Evolutionary conservation across 2,329 filamentous ascomycete species (phyloP).

Genomic region (Paecilomyces sp.): DNA sequence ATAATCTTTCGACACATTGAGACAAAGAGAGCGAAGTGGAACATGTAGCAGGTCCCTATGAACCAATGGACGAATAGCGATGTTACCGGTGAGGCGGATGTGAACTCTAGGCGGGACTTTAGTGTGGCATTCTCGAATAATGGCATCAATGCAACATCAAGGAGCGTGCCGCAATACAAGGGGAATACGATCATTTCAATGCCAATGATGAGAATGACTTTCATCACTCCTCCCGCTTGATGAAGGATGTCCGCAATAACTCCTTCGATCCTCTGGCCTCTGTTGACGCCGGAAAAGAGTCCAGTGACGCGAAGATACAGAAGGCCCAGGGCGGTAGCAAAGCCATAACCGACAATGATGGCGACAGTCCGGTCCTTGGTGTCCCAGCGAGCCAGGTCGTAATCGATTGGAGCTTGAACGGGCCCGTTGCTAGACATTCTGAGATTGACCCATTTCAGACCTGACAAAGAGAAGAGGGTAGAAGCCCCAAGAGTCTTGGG

Average conservation of each 20-base stretch:
- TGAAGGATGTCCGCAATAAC: constrained; percentile 71
- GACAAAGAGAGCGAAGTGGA: constrained; percentile 96
- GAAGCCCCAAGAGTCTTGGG: constrained; percentile 14
- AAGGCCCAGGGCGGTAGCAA: constrained; percentile 66
- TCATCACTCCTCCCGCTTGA: constrained; percentile 93
- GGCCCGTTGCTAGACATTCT: constrained; percentile 12
- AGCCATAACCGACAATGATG: constrained; percentile 71
- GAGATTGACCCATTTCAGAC: constrained; percentile 19
- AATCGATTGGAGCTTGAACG: constrained; percentile 38
- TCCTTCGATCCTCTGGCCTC: constrained; percentile 58
- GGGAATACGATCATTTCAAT: constrained; percentile 99
- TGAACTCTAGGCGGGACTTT: constrained; percentile 70
- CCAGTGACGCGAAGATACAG: constrained; percentile 71
- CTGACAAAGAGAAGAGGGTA: constrained; percentile 15
- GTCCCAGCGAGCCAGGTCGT: constrained; percentile 60
- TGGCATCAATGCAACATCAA: constrained; percentile 82
- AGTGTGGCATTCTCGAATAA: constrained; percentile 78
- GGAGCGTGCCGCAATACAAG: constrained; percentile 84
- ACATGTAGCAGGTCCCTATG: constrained; percentile 98
- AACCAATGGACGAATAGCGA: constrained; percentile 99
- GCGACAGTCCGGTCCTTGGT: constrained; percentile 64
- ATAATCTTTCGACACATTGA: constrained; percentile 99
- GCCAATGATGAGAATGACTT: constrained; percentile 95
- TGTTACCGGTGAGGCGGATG: constrained; percentile 70
- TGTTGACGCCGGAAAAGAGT: constrained; percentile 55